Percentiles rank a stretch among this genome's conserved stretches.
Evolutionary conservation across 331 rosid species (phyloP).

Genomic region (Rosa hybrid): DNA sequence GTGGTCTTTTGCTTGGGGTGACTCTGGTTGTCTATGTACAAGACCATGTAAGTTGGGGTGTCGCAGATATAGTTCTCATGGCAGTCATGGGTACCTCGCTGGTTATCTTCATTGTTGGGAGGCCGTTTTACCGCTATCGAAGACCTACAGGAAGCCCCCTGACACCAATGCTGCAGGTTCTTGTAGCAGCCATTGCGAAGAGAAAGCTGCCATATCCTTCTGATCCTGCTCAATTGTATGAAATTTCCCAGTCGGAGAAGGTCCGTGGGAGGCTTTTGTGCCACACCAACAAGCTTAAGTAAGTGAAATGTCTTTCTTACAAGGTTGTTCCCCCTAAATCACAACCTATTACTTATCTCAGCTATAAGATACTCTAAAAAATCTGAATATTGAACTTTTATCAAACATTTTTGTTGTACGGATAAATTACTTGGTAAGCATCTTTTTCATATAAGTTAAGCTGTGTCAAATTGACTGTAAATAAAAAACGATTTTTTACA

Average conservation of each 20-base stretch:
- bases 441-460: neutral
- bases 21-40: constrained; percentile 82
- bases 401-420: too few relatives aligned
- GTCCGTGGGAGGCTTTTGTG: constrained; percentile 50
- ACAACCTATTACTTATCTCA: neutral
- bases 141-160: constrained; percentile 79
- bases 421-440: neutral
- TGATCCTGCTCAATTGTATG: constrained; percentile 53
- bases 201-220: constrained; percentile 68
- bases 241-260: constrained; percentile 42
- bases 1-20: constrained; percentile 75
- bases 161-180: constrained; percentile 83
- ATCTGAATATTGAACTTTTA: too few relatives aligned
- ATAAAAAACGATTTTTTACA: too few relatives aligned
- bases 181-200: constrained; percentile 75
- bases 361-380: too few relatives aligned
- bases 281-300: constrained; percentile 79
- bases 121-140: constrained; percentile 66
- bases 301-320: constrained; percentile 22
- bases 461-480: neutral
- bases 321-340: neutral
- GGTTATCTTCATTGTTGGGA: constrained; percentile 57
- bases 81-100: constrained; percentile 66
- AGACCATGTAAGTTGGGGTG: constrained; percentile 77
- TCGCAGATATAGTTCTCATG: constrained; percentile 59